A percentile compares a stretch with the other conserved stretches of the same genome.
phyloP scores from a whole-genome alignment of 2,329 filamentous ascomycete genomes.

The Neonectria sp. region DNA sequence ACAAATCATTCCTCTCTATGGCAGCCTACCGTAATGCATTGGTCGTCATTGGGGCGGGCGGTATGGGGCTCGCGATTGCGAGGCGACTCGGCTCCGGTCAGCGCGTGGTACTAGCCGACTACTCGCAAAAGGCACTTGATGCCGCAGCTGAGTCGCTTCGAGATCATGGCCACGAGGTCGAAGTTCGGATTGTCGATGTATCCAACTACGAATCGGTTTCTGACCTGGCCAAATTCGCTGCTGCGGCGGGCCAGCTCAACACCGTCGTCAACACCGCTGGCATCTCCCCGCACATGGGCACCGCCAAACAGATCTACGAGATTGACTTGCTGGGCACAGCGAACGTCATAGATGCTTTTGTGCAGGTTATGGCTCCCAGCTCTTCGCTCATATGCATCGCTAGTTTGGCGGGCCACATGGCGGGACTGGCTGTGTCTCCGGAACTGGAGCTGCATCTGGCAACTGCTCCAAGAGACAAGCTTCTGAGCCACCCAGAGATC shows the following conservation, averaged over 20 bases:
- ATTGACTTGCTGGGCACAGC: slow-evolving; percentile 7
- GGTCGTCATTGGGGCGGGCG: not conserved
- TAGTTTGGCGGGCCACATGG: slow-evolving; percentile 9
- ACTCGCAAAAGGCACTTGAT: slow-evolving; percentile 7
- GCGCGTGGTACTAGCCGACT: slow-evolving; percentile 5
- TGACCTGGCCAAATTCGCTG: not conserved
- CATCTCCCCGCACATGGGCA: not conserved
- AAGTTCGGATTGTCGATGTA: not conserved
- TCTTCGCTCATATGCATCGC: slow-evolving; percentile 1
- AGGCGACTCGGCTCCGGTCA: slow-evolving; percentile 2
- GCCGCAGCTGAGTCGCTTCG: not conserved
- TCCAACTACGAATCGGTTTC: slow-evolving; percentile 3
- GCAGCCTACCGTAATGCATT: not conserved
- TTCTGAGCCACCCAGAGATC: not conserved
- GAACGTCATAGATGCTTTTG: slow-evolving; percentile 5
- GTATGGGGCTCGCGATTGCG: slow-evolving; percentile 12
- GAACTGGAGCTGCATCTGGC: slow-evolving; percentile 7
- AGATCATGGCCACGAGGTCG: slow-evolving; percentile 1
- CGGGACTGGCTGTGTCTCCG: not conserved
- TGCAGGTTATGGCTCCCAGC: not conserved
- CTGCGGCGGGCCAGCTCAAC: not conserved
- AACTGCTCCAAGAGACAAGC: not conserved
- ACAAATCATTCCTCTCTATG: not conserved
- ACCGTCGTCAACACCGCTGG: slow-evolving; percentile 8
- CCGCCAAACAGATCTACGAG: not conserved